phyloP scores from a whole-genome alignment of 1,284 basidiomycete genomes.

The Porphyrellus sp. region DNA sequence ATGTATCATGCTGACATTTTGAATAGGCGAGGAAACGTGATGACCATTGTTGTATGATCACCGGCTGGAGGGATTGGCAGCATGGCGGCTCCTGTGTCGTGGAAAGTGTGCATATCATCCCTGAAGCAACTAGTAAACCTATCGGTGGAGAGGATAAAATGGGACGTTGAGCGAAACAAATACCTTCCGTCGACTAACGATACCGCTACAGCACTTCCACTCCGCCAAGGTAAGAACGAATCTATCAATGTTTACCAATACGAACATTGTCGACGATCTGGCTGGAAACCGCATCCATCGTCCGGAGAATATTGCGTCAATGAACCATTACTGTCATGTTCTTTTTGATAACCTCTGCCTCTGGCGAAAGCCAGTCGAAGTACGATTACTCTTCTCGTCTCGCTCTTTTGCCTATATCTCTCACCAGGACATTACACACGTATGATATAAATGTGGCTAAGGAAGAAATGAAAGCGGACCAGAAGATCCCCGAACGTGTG shows the following conservation, averaged over 20 bases:
- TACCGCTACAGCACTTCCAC: background rate
- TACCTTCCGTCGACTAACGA: background rate
- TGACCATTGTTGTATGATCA: background rate
- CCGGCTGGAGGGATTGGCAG: background rate
- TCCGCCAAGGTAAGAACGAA: background rate
- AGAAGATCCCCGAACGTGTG: background rate
- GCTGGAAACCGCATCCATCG: background rate
- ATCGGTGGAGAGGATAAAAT: background rate
- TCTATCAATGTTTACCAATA: background rate
- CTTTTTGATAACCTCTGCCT: background rate
- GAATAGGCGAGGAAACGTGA: background rate
- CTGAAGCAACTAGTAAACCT: background rate
- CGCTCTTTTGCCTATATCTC: background rate
- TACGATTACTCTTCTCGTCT: background rate
- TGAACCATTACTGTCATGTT: background rate
- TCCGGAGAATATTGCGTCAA: background rate
- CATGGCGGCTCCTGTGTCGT: background rate
- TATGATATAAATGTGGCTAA: background rate
- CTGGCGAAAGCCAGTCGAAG: background rate
- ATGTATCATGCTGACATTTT: background rate
- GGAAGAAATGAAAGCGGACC: fast-evolving
- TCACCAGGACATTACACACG: background rate
- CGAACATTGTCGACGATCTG: background rate
- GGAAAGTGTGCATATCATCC: background rate
- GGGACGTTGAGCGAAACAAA: background rate